Evolutionary conservation across 805 yeast species (phyloP), one percentile per base, ranked within the genome.

Genomic region (Pichia manshurica): DNA sequence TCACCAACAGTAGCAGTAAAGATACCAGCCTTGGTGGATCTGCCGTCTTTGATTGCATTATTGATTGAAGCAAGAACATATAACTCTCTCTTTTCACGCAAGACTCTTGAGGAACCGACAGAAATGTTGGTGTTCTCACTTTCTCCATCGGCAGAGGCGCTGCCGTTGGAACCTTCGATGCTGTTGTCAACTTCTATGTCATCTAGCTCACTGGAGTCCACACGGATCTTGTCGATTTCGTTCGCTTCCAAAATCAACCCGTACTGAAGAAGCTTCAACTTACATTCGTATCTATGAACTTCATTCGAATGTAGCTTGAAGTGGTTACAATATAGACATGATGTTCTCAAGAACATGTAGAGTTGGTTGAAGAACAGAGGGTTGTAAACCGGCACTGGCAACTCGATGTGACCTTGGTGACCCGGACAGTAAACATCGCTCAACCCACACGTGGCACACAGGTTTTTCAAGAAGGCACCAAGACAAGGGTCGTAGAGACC

Each of bases 381-480:
- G 64, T 88, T 91, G 73, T 88, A 93, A 39, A 87, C 95, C 4
- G 98, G 96, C 37, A 89, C 83, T 5, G 99, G 99, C 54, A 93
- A 75, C 65, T 91, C 97, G 54, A 93, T 89, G 66, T 93, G 99
- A 52, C 99, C 99, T 66, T 89, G 88, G 66, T 93, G 99, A 41
- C 99, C 99, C 4, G 97, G 97, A 71, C 99, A 93, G 58, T 79
- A 82, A 62, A 84, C 81, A 57, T 91, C 97, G 64, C 90, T 96
- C 53, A 91, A 73, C 17, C 98, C 96, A 77, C 99, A 93, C 1
- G 98, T 91, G 20, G 93, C 77, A 78, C 99, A 89, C 49, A 86
- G 74, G 64, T 91, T 87, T 61, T 83, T 77, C 53, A 88, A 72
- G 61, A 89, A 93, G 0, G 99, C 98, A 55, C 99, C 99, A 36